A percentile compares a stretch with the other conserved stretches of the same genome.
These are phyloP conservation scores for Odontarrhena argentea DNA, from an alignment of 345 rosid genomes.

Conservation along the genomic window DNA sequence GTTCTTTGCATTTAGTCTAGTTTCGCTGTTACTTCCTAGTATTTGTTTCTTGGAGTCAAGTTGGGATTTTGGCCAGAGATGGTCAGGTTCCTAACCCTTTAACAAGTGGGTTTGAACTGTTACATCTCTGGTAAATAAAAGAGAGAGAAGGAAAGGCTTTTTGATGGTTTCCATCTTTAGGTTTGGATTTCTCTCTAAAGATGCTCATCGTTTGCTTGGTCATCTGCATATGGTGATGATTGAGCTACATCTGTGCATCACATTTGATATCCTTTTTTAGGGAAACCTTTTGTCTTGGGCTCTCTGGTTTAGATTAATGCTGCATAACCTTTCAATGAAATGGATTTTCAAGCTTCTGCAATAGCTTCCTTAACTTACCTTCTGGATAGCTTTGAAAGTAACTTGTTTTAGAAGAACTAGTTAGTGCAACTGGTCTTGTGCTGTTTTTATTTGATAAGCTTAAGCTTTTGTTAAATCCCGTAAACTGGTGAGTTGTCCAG, in stretches of 20 bases:
- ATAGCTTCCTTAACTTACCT: background rate
- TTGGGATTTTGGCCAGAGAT: slow-evolving; percentile 3
- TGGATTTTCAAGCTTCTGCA: background rate
- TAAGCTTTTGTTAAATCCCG: background rate
- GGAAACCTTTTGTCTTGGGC: background rate
- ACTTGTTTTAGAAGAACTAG: background rate
- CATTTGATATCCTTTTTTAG: slow-evolving; percentile 12
- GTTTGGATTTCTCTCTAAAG: slow-evolving; percentile 41
- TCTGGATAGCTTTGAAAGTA: background rate
- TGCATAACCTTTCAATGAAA: background rate
- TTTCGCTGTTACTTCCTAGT: background rate
- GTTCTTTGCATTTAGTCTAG: background rate
- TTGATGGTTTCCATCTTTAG: slow-evolving; percentile 49
- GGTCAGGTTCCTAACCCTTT: slow-evolving; percentile 39
- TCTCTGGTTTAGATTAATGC: background rate
- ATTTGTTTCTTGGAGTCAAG: background rate
- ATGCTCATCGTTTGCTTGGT: slow-evolving; percentile 55
- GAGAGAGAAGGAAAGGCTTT: slow-evolving; percentile 40
- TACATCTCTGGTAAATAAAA: slow-evolving; percentile 45
- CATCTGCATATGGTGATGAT: slow-evolving; percentile 35
- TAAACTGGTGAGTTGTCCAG: slow-evolving; percentile 18
- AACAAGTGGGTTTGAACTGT: slow-evolving; percentile 34
- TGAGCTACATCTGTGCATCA: slow-evolving; percentile 61
- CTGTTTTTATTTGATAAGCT: background rate
- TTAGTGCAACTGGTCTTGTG: background rate